Evolutionary conservation across 805 yeast species (phyloP), one percentile per base, ranked within the genome.

Genomic region (Spathaspora boniae): DNA sequence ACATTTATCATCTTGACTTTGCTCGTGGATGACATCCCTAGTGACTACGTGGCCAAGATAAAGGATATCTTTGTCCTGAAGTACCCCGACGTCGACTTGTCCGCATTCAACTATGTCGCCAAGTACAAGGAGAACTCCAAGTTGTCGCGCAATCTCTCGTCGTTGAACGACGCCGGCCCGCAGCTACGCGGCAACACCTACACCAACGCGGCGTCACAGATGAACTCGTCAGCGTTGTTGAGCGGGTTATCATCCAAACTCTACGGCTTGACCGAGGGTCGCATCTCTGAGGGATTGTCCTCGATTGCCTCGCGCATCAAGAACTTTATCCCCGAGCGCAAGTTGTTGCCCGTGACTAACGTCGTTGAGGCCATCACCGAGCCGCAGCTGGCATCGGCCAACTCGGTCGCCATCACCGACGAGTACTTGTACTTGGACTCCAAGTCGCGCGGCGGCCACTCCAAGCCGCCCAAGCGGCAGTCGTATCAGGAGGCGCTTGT

Each of bases 391-490:
- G 77, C 88, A 4, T 69, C 79, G 5, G 76, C 72, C 44, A 74
- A 74, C 24, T 76, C 83, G n/a, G 58, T 81, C 34, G 78, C 74
- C 46, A 60, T 86, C 31, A 86, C 96, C 0, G 98, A 89, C 54
- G 95, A 86, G 44, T 93, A 91, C 59, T 61, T 91, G 38, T 91
- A 81, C 55, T 84, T 86, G 51, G 97, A 93, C 58, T 97, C 98
- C 19, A 80, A 78, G 48, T 80, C 86, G 2, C 75, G 98, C 45
- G 98, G 98, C 4, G 82, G 94, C 5, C 89, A 83, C 49, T 80
- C 95, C 3, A 80, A 83, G 48, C 91, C 89, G 24, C 97, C 97
- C 25, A 83, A 79, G 57, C 78, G 95, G 53, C 85, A 82, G 46
- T 67, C 81, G 8, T 87, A 86, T 57, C 79, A 78, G 40, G 93